Conservation (phyloP, 345 rosid genomes). For the Ricinus communis region DNA sequence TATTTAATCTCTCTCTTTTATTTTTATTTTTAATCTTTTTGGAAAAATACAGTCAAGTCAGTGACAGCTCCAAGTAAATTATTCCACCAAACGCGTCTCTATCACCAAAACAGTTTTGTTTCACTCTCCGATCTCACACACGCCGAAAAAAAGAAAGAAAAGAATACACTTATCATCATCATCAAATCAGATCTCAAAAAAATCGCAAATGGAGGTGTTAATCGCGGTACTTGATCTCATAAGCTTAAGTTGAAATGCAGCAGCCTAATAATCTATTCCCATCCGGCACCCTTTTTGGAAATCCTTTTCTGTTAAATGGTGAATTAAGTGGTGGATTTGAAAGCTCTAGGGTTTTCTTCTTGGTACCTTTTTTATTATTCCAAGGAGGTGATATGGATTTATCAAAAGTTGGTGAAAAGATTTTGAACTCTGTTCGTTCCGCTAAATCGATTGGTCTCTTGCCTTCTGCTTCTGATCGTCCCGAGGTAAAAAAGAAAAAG, state of each 20-base stretch:
- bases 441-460: constrained; percentile 88
- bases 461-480: constrained; percentile 78
- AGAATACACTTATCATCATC: too few species aligned
- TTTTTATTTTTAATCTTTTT: too few species aligned
- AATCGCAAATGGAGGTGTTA: background rate
- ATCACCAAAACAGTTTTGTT: background rate
- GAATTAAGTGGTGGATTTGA: constrained; percentile 69
- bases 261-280: constrained; percentile 66
- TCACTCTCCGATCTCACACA: background rate
- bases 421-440: constrained; percentile 89
- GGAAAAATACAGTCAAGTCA: too few species aligned
- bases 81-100: too few species aligned
- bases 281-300: constrained; percentile 56
- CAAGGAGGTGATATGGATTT: constrained; percentile 93
- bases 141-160: too few species aligned
- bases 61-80: too few species aligned
- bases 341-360: constrained; percentile 81
- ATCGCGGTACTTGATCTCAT: constrained; percentile 25
- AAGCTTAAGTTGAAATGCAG: constrained; percentile 63
- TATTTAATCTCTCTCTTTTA: too few species aligned
- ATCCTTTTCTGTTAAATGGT: constrained; percentile 62
- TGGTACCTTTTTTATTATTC: constrained; percentile 71
- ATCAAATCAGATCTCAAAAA: constrained; percentile 8
- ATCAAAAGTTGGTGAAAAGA: constrained; percentile 85
- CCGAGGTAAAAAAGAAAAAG: constrained; percentile 52